phyloP scores from a whole-genome alignment of 495 filamentous ascomycete species.

The Zalerion maritima region DNA sequence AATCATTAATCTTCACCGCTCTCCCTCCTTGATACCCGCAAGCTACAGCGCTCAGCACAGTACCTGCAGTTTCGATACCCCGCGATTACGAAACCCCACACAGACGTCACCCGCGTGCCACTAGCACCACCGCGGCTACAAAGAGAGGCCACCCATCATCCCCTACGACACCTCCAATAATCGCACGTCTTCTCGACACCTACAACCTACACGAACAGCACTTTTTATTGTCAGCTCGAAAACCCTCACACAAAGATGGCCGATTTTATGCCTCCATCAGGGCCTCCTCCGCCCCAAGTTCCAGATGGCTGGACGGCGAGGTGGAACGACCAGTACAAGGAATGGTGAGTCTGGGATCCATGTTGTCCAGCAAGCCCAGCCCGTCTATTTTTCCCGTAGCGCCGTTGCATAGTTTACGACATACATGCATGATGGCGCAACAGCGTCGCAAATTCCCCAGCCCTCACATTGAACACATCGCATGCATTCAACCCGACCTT shows the following conservation, averaged over 20 bases:
- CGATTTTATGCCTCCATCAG: constrained; percentile 53
- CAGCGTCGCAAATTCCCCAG: too few species aligned
- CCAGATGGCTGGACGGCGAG: constrained; percentile 81
- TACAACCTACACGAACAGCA: too few species aligned
- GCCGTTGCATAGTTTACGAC: background rate
- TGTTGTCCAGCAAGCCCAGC: background rate
- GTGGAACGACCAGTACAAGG: constrained; percentile 58
- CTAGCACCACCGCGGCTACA: too few species aligned
- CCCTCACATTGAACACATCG: background rate
- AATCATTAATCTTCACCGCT: too few species aligned
- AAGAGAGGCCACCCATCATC: too few species aligned
- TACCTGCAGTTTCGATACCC: too few species aligned
- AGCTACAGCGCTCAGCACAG: too few species aligned
- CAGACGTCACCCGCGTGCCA: too few species aligned
- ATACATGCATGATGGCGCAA: background rate
- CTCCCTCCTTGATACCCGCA: too few species aligned
- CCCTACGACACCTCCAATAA: too few species aligned
- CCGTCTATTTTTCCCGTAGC: background rate
- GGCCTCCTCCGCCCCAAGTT: constrained; percentile 74
- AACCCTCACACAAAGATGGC: constrained; percentile 26
- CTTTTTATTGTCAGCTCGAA: constrained; percentile 1
- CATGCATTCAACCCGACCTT: background rate
- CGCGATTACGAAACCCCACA: too few species aligned
- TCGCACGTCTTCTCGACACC: too few species aligned
- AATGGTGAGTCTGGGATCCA: constrained; percentile 46